Evolutionary conservation across 352 stramenopile genomes (phyloP), one percentile per base, ranked within the genome.

Genomic region (Globisporangium acanthophoron): DNA sequence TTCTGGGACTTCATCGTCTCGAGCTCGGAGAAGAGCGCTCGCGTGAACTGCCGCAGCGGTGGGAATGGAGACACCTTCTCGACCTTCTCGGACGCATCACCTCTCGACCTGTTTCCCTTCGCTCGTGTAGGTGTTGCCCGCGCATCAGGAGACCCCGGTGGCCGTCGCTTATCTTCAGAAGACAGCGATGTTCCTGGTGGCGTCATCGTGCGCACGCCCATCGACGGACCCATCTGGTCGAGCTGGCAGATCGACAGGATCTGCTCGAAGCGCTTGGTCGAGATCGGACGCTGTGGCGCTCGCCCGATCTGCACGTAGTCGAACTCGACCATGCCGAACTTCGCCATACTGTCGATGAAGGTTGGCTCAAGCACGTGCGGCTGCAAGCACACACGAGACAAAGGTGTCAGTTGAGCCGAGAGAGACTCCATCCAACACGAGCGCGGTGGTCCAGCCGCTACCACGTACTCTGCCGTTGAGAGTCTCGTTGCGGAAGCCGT

Each of bases 401-500:
- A 27, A 27, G 24, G 24, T 27, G 24, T 27, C 24, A 27, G 24
- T 27, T 27, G 24, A 27, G 24, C 24, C 24, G 24, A 27, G 24
- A 27, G 24, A 27, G 24, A 27, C 24, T 27, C 24, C 24, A 27
- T 27, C 24, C 24, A 27, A 27, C 24, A 27, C 24, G 24, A 27
- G 24, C 24, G 24, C 24, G 24, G 24, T 27, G 24, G 24, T 27
- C 24, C 24, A 27, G 24, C 24, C 24, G 24, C 24, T 27, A 27
- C 24, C 24, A 27, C 24, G 24, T 27, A 27, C 24, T 27, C 24
- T 92, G 20, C 74, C 71, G 53, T 92, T 84, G 9, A 92, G 69
- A 11, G 73, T 71, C 64, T 92, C 82, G 54, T 90, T 90, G 41
- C 82, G 80, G 54, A 92, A 90, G 20, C 82, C 81, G 45, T 92